Evolutionary conservation across 129 eudicot genomes (phyloP), one percentile per base, ranked within the genome.

Genomic region (Helianthus tuberosus): DNA sequence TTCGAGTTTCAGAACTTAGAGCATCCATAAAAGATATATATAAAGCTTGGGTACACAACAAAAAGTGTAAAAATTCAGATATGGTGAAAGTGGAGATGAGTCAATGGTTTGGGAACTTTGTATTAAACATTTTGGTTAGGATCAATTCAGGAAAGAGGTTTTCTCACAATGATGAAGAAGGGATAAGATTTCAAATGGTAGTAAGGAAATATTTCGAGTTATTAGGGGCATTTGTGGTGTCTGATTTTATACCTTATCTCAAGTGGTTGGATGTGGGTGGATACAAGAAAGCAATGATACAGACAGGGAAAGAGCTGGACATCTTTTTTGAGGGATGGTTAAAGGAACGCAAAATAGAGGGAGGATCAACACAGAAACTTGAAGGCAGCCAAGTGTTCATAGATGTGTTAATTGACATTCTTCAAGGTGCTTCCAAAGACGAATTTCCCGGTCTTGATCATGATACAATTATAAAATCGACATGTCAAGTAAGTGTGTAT

Each of bases 181-280:
- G 15, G 8, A 44, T 25, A 8, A 25, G 44, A 8, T 58, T 44
- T 32, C 73, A 53, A 8, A 36, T 17, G 7, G 53, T 52, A 1
- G 27, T 16, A 8, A 55, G 53, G 7, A 62, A 11, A 5, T 84
- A 49, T 48, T 39, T 84, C 9, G 71, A 84, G 50, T 39, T 76
- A 46, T 9, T 72, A 9, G 89, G 89, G 3, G 66, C 64, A 0
- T 82, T 77, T 64, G 66, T 54, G 20, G 69, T 85, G 27, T 78
- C 84, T 5, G 86, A 85, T 78, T 77, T 43, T 1, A 51, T 85
- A 38, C 89, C 84, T 0, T 68, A 0, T 11, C 16, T 85, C 1
- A 67, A 74, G 72, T 64, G 51, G 68, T 55, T 85, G 10, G 86
- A 78, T 41, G 0, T 81, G 14, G 76, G 71, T 0, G 89, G 84